A percentile compares a stretch with the other conserved stretches of the same genome.
phyloP scores from a whole-genome alignment of 2,329 filamentous ascomycete species.

The Neospermospora avenae region DNA sequence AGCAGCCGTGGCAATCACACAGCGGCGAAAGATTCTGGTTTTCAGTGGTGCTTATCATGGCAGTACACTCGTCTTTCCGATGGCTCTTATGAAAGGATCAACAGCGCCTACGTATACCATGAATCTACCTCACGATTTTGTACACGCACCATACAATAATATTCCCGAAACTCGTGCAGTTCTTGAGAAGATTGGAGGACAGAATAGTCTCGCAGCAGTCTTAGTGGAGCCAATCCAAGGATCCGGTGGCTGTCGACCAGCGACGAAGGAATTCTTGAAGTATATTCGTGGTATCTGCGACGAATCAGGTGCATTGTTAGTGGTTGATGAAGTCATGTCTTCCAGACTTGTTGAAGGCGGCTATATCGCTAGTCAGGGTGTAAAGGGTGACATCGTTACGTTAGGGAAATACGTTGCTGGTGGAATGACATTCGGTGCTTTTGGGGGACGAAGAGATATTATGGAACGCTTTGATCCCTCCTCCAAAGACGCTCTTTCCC shows the following conservation, averaged over 20 bases:
- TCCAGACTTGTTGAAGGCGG: constrained; percentile 54
- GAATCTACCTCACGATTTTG: constrained; percentile 28
- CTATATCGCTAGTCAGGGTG: constrained; percentile 40
- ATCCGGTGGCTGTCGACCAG: constrained; percentile 54
- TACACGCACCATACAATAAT: constrained; percentile 62
- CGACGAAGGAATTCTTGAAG: too few relatives aligned
- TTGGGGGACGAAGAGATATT: constrained; percentile 56
- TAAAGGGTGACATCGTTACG: constrained; percentile 59
- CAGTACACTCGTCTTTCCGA: constrained; percentile 41
- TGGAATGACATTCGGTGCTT: constrained; percentile 63
- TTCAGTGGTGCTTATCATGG: constrained; percentile 31
- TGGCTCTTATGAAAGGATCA: constrained; percentile 39
- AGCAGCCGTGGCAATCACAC: constrained; percentile 24
- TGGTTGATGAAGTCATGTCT: constrained; percentile 72
- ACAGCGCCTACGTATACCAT: too few relatives aligned
- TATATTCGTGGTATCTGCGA: too few relatives aligned
- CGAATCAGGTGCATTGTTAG: too few relatives aligned
- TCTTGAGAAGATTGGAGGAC: constrained; percentile 40
- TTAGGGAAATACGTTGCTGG: constrained; percentile 67
- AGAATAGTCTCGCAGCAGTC: constrained; percentile 49
- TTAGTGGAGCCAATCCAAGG: constrained; percentile 66
- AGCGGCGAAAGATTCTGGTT: constrained; percentile 23
- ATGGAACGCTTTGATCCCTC: constrained; percentile 58
- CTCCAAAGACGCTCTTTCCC: constrained; percentile 45
- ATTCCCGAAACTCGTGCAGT: too few relatives aligned